These are phyloP conservation scores for Entophlyctis luteolus DNA, from an alignment of 192 early-diverging fungal species.

Conservation along the genomic window DNA sequence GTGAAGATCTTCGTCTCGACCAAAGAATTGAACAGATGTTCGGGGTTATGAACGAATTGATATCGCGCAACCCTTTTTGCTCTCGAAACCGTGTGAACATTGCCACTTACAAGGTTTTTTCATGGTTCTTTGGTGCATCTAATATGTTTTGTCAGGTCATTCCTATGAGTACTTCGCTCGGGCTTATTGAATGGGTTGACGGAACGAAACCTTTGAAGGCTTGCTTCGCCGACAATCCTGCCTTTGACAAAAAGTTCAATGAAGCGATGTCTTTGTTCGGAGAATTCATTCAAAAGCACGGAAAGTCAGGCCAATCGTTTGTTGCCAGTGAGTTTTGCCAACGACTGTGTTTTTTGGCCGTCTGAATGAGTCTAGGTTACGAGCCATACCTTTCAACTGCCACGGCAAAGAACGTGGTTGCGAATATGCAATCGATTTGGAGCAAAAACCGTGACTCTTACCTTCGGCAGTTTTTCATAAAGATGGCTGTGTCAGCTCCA, in stretches of 20 bases:
- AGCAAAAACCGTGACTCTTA: conserved; percentile 40
- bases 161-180: conserved; percentile 53
- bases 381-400: conserved; percentile 51
- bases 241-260: conserved; percentile 38
- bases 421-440: conserved; percentile 45
- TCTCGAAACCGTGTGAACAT: conserved; percentile 52
- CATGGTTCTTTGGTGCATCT: background rate
- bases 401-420: conserved; percentile 44
- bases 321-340: background rate
- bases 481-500: conserved; percentile 66
- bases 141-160: conserved; percentile 33
- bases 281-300: conserved; percentile 47
- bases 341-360: no score
- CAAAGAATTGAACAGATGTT: conserved; percentile 77
- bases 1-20: conserved; percentile 77
- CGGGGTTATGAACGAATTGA: conserved; percentile 70
- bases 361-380: no score
- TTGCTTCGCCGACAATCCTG: conserved; percentile 54
- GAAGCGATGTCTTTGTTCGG: conserved; percentile 43
- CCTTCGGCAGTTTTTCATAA: conserved; percentile 52
- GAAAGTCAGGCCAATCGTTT: conserved; percentile 22
- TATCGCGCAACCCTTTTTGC: conserved; percentile 53
- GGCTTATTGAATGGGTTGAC: conserved; percentile 75
- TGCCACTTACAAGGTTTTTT: conserved; percentile 64
- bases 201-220: conserved; percentile 63